phyloP scores from a whole-genome alignment of 148 eudicot genomes.

The Hydrangea macrophylla region DNA sequence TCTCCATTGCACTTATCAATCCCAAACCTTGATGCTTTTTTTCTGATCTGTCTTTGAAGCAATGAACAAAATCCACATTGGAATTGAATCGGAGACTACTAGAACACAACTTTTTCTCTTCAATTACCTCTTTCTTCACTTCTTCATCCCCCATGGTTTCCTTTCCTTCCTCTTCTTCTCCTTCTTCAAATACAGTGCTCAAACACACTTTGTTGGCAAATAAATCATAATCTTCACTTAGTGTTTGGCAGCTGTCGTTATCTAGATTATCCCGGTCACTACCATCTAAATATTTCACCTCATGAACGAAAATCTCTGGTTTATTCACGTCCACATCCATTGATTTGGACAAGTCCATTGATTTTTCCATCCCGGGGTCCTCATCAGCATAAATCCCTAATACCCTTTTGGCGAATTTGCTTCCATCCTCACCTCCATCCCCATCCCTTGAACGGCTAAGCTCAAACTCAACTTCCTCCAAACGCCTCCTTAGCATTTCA shows the following conservation, averaged over 20 bases:
- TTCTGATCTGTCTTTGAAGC: conserved; percentile 12
- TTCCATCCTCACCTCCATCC: conserved; percentile 43
- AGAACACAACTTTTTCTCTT: conserved; percentile 54
- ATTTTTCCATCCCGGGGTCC: conserved; percentile 82
- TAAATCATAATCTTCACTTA: conserved; percentile 13
- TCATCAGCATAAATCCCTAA: conserved; percentile 61
- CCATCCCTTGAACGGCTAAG: conserved; percentile 55
- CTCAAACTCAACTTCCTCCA: conserved; percentile 85
- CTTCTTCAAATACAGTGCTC: conserved; percentile 95
- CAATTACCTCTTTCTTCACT: conserved; percentile 85
- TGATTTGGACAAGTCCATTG: conserved; percentile 71
- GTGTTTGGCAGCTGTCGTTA: conserved; percentile 1
- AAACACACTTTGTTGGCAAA: conserved; percentile 40
- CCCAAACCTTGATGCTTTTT: neutral
- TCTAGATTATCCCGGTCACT: conserved; percentile 16
- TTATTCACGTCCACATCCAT: conserved; percentile 59
- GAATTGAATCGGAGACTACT: conserved; percentile 10
- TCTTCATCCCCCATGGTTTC: conserved; percentile 50
- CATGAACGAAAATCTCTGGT: conserved; percentile 37
- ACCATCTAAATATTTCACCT: conserved; percentile 37
- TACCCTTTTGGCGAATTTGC: conserved; percentile 54
- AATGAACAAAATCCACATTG: conserved; percentile 1
- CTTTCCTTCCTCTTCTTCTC: conserved; percentile 51
- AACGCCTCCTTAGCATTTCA: conserved; percentile 57
- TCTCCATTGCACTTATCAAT: conserved; percentile 9